These are phyloP conservation scores for Pichia phayaonensis DNA, from an alignment of 805 yeast species.

Conservation along the genomic window DNA sequence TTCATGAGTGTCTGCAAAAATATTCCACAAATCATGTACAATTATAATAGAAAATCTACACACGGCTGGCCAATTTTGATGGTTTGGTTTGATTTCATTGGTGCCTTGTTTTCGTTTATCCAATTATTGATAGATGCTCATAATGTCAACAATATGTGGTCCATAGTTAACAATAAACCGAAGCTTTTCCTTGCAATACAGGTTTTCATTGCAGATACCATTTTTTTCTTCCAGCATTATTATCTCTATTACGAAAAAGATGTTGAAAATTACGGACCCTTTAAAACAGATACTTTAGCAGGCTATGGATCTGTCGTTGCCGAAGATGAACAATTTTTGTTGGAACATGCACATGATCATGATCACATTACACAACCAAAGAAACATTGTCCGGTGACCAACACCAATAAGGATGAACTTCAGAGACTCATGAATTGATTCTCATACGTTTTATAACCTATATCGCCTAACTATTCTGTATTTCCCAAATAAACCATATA, in stretches of 20 bases:
- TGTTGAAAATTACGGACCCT: conserved; percentile 17
- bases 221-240: conserved; percentile 29
- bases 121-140: conserved; percentile 27
- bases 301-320: conserved; percentile 19
- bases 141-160: conserved; percentile 16
- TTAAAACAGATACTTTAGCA: conserved; percentile 8
- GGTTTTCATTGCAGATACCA: conserved; percentile 24
- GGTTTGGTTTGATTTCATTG: conserved; percentile 28
- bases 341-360: conserved; percentile 28
- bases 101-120: conserved; percentile 24
- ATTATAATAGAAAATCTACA: conserved; percentile 28
- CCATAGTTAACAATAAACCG: conserved; percentile 27
- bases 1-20: conserved; percentile 30
- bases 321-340: conserved; percentile 27
- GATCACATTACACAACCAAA: conserved; percentile 14
- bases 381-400: background rate
- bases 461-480: background rate
- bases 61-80: conserved; percentile 33
- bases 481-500: too few relatives aligned
- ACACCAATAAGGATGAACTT: conserved; percentile 19
- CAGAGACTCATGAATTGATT: conserved; percentile 16
- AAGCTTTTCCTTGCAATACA: conserved; percentile 26
- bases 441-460: background rate
- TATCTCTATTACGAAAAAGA: conserved; percentile 23
- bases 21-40: conserved; percentile 29